Evolutionary conservation across 768 basidiomycete genomes (phyloP), one percentile per base, ranked within the genome.

Genomic region (Nidularia sp.): DNA sequence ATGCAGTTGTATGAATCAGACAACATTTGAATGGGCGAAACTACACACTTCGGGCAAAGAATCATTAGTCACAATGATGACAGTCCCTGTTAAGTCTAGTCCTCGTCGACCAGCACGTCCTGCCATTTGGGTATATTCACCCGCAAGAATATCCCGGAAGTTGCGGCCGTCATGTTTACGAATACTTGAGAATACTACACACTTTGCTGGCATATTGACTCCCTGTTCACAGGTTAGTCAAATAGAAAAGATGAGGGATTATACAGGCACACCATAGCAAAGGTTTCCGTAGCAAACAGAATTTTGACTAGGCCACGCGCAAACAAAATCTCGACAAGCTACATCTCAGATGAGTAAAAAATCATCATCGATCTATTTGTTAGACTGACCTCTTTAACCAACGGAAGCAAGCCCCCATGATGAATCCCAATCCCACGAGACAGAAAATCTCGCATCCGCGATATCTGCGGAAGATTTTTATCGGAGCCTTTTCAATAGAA

Each of bases 331-430:
- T 99, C 97, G 6, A 98, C 95, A 18, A 98, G 85, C 90, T 97
- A 53, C 53, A 5, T 48, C 22, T 48, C 8, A 32, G 9, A 45
- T 45, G 9, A 8, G 22, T 9, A 35, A 52, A 22, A 55, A 43
- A 47, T 35, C 5, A 22, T 36, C n/a, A 1, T 47, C 43, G n/a
- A 22, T 13, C 36, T 10, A 6, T 45, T 5, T 75, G 32, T 46
- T n/a, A n/a, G n/a, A n/a, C n/a, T n/a, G n/a, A 92, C 94, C 77
- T 96, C 97, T 77, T 99, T 99, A 50, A 99, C 92, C 34, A 99
- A 88, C 4, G 97, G 97, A 6, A 99, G 71, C 12, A 99, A 76
- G 2, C 97, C 97, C 43, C 97, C 97, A 60, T 99, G 97, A 67
- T 99, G 97, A 2, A 99, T 90, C 4, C 95, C 97, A 50, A 99